Evolutionary conservation across 129 eudicot genomes (phyloP).

Genomic region (Erigeron canadensis): DNA sequence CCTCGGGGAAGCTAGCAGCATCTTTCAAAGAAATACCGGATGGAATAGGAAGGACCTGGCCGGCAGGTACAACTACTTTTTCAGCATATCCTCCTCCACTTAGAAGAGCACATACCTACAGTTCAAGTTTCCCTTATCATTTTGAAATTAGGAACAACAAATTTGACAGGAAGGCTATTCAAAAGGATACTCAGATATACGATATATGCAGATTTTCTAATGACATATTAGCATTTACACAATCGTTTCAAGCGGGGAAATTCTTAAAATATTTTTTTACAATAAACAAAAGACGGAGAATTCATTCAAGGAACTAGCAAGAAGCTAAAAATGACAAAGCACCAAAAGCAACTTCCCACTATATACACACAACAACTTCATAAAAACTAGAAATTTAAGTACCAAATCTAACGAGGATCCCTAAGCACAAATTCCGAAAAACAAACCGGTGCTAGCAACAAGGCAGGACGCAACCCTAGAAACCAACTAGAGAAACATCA

Average conservation of each 20-base stretch:
- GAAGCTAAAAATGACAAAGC: no score
- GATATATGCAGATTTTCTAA: background rate
- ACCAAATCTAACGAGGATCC: no score
- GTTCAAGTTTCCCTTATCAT: conserved; percentile 13
- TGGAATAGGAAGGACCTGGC: conserved; percentile 89
- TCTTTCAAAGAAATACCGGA: conserved; percentile 82
- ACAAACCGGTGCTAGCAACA: no score
- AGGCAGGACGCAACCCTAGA: no score
- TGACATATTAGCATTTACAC: background rate
- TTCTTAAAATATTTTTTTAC: no score
- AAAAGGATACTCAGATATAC: background rate
- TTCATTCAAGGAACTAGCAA: no score
- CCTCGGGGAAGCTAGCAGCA: conserved; percentile 97
- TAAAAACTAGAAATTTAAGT: no score
- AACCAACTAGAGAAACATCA: no score
- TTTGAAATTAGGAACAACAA: background rate
- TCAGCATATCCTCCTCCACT: conserved; percentile 98
- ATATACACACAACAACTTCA: no score
- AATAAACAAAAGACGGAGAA: no score
- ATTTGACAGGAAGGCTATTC: background rate
- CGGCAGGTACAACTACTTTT: conserved; percentile 86
- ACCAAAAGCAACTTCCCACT: no score
- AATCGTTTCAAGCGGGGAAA: background rate
- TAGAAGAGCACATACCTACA: conserved; percentile 90
- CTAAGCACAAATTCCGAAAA: no score